Conservation (phyloP, 768 basidiomycete genomes). For the Russula sp. region DNA sequence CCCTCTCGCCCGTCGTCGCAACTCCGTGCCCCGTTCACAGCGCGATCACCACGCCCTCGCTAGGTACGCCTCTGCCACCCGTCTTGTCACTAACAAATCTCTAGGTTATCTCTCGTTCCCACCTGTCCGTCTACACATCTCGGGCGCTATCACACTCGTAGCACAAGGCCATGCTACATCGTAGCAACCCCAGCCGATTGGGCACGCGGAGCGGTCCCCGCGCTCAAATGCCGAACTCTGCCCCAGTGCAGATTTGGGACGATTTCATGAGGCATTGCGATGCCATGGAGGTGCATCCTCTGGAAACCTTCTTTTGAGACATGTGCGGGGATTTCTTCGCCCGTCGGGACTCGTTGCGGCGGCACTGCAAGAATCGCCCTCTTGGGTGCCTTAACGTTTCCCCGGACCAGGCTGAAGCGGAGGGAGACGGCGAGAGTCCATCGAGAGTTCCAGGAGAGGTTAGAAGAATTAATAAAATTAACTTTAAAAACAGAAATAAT, state of each 20-base stretch:
- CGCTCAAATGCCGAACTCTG: not conserved
- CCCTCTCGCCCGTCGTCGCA: too few species aligned
- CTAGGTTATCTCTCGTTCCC: too few species aligned
- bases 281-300: not conserved
- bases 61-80: too few species aligned
- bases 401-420: not conserved
- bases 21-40: too few species aligned
- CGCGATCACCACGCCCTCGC: too few species aligned
- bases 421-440: not conserved
- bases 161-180: too few species aligned
- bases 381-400: not conserved
- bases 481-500: too few species aligned
- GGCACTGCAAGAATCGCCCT: not conserved
- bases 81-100: too few species aligned
- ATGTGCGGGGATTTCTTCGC: not conserved
- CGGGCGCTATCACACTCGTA: too few species aligned
- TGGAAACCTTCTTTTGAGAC: not conserved
- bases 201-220: not conserved
- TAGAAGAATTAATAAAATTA: too few species aligned
- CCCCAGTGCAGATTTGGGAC: not conserved
- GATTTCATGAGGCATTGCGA: not conserved
- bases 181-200: not conserved
- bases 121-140: too few species aligned
- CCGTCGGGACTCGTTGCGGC: not conserved
- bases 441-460: not conserved